phyloP scores from a whole-genome alignment of 108 stramenopile species.

The Discostella stelligeroides region DNA sequence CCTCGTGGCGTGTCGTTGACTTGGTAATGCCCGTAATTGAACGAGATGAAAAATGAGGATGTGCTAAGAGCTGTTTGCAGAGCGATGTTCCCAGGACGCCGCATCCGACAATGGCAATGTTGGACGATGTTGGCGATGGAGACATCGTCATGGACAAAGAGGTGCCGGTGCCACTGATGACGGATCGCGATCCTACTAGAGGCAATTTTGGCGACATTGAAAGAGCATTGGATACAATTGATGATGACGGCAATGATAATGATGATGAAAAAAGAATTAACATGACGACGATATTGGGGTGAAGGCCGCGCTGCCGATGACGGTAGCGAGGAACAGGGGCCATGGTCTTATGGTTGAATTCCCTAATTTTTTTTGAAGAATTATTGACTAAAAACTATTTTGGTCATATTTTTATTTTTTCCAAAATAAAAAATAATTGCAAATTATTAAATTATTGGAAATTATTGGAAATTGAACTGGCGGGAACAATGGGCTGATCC shows the following conservation, averaged over 20 bases:
- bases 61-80: conserved; percentile 66
- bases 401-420: too few species aligned
- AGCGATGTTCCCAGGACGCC: conserved; percentile 88
- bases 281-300: background rate
- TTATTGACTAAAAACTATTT: too few species aligned
- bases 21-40: conserved; percentile 81
- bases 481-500: too few species aligned
- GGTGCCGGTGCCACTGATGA: background rate
- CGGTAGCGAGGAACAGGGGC: background rate
- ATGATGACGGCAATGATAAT: background rate
- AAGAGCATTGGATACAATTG: background rate
- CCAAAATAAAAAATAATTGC: too few species aligned
- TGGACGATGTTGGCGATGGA: conserved; percentile 1
- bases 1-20: conserved; percentile 62
- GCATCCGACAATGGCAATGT: conserved; percentile 76
- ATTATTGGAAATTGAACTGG: too few species aligned
- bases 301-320: background rate
- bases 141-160: conserved; percentile 1
- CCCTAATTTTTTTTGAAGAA: too few species aligned
- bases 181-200: too few species aligned
- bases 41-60: conserved; percentile 50
- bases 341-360: too few species aligned
- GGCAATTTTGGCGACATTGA: background rate
- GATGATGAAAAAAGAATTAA: background rate
- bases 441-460: too few species aligned